Percentiles rank a stretch among this genome's conserved stretches.
These are phyloP conservation scores for Eudorina sp. DNA, from an alignment of 139 green algal species.

Conservation along the genomic window DNA sequence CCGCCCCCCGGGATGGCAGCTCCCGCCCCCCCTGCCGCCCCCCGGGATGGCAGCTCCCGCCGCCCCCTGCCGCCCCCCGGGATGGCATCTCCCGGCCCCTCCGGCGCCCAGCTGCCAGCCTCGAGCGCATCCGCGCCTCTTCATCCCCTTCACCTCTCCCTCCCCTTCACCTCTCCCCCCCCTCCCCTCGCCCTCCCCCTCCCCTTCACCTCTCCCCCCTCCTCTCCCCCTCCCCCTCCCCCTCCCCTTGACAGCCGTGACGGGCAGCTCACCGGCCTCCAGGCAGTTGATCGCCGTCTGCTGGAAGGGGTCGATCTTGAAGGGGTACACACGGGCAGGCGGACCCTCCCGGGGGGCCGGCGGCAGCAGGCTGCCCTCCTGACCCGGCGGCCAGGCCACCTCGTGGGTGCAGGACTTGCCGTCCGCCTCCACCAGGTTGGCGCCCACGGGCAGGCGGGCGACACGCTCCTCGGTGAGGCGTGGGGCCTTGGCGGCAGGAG, in stretches of 20 bases:
- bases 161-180: too few relatives aligned
- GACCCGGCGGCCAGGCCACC: constrained; percentile 80
- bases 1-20: too few relatives aligned
- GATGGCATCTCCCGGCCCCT: too few relatives aligned
- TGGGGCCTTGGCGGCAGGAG: neutral
- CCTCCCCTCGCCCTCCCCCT: too few relatives aligned
- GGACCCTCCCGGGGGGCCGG: constrained; percentile 54
- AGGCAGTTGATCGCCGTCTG: constrained; percentile 82
- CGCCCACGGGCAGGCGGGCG: constrained; percentile 43
- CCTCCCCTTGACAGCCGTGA: neutral
- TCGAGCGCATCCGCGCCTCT: too few relatives aligned
- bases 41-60: too few relatives aligned
- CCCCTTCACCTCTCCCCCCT: too few relatives aligned
- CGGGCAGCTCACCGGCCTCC: constrained; percentile 72
- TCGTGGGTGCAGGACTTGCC: constrained; percentile 89
- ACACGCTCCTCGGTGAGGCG: constrained; percentile 48
- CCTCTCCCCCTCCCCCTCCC: too few relatives aligned
- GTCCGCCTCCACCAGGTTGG: constrained; percentile 71
- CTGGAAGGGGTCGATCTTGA: constrained; percentile 94
- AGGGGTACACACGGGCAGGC: constrained; percentile 86
- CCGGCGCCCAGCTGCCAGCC: too few relatives aligned
- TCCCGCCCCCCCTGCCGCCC: too few relatives aligned
- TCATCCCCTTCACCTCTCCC: too few relatives aligned
- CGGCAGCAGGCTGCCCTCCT: constrained; percentile 63
- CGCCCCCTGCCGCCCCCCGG: too few relatives aligned